Evolutionary conservation across 1,284 basidiomycete genomes (phyloP).

Genomic region (Cutaneotrichosporon cutaneum): DNA sequence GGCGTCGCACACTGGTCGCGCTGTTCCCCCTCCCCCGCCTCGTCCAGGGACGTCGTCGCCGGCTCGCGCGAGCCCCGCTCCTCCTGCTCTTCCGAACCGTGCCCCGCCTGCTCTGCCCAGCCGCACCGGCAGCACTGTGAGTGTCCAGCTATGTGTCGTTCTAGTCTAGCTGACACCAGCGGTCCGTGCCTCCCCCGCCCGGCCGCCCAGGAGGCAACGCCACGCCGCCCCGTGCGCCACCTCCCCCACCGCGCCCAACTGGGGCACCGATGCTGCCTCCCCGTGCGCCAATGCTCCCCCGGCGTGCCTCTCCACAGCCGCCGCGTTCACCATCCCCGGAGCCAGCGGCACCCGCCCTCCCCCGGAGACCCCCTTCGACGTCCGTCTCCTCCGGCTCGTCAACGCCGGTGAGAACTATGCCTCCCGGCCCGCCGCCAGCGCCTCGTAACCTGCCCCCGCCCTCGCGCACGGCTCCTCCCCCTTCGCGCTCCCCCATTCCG

Average conservation of each 20-base stretch:
- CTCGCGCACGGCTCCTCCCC: conserved; percentile 30
- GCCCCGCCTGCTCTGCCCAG: conserved; percentile 67
- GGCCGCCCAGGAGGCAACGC: conserved; percentile 51
- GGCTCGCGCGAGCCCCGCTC: background rate
- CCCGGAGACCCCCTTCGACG: conserved; percentile 29
- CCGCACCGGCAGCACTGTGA: conserved; percentile 48
- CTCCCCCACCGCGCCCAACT: conserved; percentile 41
- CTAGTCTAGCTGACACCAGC: conserved; percentile 15
- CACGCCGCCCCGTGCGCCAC: conserved; percentile 51
- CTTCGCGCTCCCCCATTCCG: conserved; percentile 5
- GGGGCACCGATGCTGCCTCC: conserved; percentile 46
- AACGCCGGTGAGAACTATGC: conserved; percentile 46
- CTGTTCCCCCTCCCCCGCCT: conserved; percentile 40
- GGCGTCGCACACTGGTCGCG: conserved; percentile 47
- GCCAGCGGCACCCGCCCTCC: conserved; percentile 31
- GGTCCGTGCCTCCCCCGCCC: conserved; percentile 44
- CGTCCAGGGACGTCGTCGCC: conserved; percentile 22
- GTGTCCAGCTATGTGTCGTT: conserved; percentile 4
- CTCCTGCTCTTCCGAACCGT: conserved; percentile 56
- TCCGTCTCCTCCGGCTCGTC: conserved; percentile 56
- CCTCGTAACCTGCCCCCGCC: conserved; percentile 17
- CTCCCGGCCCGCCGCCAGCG: conserved; percentile 53
- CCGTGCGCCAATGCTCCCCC: conserved; percentile 28
- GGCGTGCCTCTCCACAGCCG: conserved; percentile 34
- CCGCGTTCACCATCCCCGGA: conserved; percentile 13